These are phyloP conservation scores for Casuarina equisetifolia DNA, from an alignment of 306 rosid genomes.

Conservation along the genomic window DNA sequence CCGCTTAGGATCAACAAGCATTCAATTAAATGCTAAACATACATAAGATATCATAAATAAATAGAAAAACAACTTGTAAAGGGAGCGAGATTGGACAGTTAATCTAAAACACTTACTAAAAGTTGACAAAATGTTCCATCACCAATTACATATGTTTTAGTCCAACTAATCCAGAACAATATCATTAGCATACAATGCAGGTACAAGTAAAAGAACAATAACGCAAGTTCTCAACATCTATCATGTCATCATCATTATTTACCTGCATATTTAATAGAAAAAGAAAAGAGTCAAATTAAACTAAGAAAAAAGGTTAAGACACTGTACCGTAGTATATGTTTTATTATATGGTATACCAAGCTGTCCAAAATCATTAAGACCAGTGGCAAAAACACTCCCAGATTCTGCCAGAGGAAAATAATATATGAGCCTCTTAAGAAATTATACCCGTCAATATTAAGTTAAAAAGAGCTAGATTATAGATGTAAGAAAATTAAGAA, in stretches of 20 bases:
- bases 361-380: constrained; percentile 92
- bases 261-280: background rate
- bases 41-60: background rate
- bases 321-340: constrained; percentile 50
- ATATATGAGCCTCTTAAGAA: constrained; percentile 51
- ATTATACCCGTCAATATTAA: constrained; percentile 4
- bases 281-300: background rate
- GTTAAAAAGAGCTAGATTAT: background rate
- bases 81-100: background rate
- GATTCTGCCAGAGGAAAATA: constrained; percentile 52
- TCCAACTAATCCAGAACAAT: background rate
- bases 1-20: background rate
- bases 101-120: background rate
- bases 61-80: background rate
- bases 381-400: constrained; percentile 79
- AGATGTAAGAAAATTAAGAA: background rate
- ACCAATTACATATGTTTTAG: background rate
- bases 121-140: background rate
- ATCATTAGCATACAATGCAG: background rate
- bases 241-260: background rate
- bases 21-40: no score
- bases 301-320: constrained; percentile 20
- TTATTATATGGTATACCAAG: constrained; percentile 63
- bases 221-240: background rate
- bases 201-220: background rate